Evolutionary conservation across 345 rosid genomes (phyloP).

Genomic region (Angophora floribunda): DNA sequence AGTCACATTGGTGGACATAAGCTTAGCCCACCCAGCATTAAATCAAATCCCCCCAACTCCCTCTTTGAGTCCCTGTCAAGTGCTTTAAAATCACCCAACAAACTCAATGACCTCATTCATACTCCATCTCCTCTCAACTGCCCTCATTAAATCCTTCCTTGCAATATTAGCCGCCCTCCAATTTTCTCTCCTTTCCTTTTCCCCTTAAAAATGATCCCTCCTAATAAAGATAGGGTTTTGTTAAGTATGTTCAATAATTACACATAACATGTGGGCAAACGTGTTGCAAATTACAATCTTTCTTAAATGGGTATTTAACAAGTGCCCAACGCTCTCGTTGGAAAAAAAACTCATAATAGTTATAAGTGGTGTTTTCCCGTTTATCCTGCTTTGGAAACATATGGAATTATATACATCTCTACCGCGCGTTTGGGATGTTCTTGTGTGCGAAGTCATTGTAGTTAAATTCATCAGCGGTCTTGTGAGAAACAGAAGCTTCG

Average conservation of each 20-base stretch:
- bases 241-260: not conserved
- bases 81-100: not conserved
- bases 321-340: not conserved
- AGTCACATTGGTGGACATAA: not conserved
- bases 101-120: not conserved
- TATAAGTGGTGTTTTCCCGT: not conserved
- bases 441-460: not conserved
- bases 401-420: not conserved
- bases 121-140: not conserved
- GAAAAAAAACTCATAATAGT: not conserved
- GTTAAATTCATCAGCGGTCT: not conserved
- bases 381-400: not conserved
- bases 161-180: not conserved
- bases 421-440: not conserved
- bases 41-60: not conserved
- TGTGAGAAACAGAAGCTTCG: not conserved
- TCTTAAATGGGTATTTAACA: not conserved
- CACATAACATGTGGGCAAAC: not conserved
- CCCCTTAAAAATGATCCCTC: not conserved
- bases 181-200: not conserved
- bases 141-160: not conserved
- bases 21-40: not conserved
- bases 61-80: not conserved
- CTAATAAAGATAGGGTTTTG: not conserved
- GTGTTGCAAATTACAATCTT: not conserved